These are phyloP conservation scores for Soucietia sequanensis DNA, from an alignment of 805 yeast species.

Conservation along the genomic window DNA sequence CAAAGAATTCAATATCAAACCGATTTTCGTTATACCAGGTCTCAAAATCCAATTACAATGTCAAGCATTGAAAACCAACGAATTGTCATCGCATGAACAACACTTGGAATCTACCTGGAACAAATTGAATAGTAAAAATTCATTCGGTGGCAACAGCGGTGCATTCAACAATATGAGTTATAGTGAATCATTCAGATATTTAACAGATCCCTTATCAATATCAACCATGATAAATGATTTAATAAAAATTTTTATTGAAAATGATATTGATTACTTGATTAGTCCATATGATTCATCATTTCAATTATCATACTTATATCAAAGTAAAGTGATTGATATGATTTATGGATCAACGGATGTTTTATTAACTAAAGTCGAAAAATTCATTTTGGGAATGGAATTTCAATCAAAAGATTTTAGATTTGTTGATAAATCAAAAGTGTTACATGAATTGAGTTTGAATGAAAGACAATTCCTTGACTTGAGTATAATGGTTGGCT, in stretches of 20 bases:
- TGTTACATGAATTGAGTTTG: constrained; percentile 60
- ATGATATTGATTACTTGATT: constrained; percentile 62
- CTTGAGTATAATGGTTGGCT: constrained; percentile 75
- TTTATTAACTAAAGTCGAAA: constrained; percentile 62
- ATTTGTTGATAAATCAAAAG: constrained; percentile 56
- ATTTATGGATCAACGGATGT: constrained; percentile 85
- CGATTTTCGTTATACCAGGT: constrained; percentile 79
- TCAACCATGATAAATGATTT: constrained; percentile 55
- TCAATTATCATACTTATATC: constrained; percentile 72
- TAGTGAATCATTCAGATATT: constrained; percentile 53
- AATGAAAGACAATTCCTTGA: constrained; percentile 71
- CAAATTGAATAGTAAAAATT: constrained; percentile 27
- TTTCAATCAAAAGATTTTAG: constrained; percentile 62
- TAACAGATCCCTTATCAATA: constrained; percentile 47
- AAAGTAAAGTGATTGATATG: constrained; percentile 59
- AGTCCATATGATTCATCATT: constrained; percentile 83
- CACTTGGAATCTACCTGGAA: constrained; percentile 42
- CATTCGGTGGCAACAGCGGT: constrained; percentile 11
- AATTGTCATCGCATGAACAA: constrained; percentile 37
- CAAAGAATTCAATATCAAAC: constrained; percentile 62
- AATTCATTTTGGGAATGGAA: constrained; percentile 71
- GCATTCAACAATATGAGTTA: constrained; percentile 17
- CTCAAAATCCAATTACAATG: constrained; percentile 41
- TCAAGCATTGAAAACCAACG: constrained; percentile 32
- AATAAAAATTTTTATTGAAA: constrained; percentile 53